phyloP scores from a whole-genome alignment of 257 asterid genomes.

The Nicotiana tabacum region DNA sequence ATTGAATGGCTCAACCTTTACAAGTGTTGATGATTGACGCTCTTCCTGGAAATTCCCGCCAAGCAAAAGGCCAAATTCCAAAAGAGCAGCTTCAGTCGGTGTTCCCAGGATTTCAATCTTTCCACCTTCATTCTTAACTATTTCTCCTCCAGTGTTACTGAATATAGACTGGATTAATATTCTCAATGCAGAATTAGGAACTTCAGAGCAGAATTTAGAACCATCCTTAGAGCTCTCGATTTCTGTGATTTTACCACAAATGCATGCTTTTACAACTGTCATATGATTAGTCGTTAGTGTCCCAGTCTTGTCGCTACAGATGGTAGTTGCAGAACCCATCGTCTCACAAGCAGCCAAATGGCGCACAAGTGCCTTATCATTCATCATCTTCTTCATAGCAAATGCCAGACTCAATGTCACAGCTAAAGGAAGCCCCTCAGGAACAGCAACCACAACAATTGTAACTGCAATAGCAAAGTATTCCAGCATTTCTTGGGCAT shows the following conservation, averaged over 20 bases:
- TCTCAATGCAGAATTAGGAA: slow-evolving; percentile 43
- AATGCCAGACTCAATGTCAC: slow-evolving; percentile 91
- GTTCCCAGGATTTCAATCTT: slow-evolving; percentile 70
- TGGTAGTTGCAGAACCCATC: slow-evolving; percentile 93
- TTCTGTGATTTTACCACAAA: slow-evolving; percentile 49
- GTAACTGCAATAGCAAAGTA: slow-evolving; percentile 93
- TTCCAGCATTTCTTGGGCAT: slow-evolving; percentile 75
- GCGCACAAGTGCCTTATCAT: slow-evolving; percentile 87
- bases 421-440: slow-evolving; percentile 93
- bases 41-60: slow-evolving; percentile 70
- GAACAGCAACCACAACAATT: slow-evolving; percentile 93
- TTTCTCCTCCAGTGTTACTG: slow-evolving; percentile 85
- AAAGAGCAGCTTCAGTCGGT: slow-evolving; percentile 81
- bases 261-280: slow-evolving; percentile 76
- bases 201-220: slow-evolving; percentile 43
- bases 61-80: slow-evolving; percentile 72
- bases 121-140: slow-evolving; percentile 46
- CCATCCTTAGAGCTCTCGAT: slow-evolving; percentile 30
- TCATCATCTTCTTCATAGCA: slow-evolving; percentile 98
- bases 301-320: slow-evolving; percentile 95
- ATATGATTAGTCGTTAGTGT: slow-evolving; percentile 78
- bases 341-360: slow-evolving; percentile 95
- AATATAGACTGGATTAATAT: slow-evolving; percentile 59
- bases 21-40: slow-evolving; percentile 42
- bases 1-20: slow-evolving; percentile 86